Evolutionary conservation across 768 basidiomycete species (phyloP).

Genomic region (Rhodotorula babjevae): DNA sequence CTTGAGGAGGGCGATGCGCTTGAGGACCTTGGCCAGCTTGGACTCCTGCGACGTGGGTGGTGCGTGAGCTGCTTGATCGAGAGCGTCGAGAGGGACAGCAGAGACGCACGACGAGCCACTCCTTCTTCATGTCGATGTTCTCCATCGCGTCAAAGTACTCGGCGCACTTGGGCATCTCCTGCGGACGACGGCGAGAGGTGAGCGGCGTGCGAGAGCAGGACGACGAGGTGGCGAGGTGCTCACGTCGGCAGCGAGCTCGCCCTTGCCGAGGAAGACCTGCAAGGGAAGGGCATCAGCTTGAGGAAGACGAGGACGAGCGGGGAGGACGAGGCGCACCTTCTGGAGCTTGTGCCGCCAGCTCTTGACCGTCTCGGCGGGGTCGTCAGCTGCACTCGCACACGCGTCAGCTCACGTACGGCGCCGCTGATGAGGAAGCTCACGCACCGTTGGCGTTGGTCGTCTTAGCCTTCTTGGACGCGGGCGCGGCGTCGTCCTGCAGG

Average conservation of each 20-base stretch:
- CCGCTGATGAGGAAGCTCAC: too few species aligned
- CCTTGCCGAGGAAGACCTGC: slow-evolving; percentile 41
- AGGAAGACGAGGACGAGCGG: slow-evolving; percentile 34
- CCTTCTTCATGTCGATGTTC: slow-evolving; percentile 39
- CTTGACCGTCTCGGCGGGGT: slow-evolving; percentile 54
- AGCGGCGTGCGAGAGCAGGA: not conserved
- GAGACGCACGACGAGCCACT: slow-evolving; percentile 40
- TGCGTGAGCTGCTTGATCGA: not conserved
- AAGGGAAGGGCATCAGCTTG: not conserved
- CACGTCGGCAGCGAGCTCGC: slow-evolving; percentile 20
- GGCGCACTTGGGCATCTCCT: slow-evolving; percentile 42
- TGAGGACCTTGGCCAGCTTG: slow-evolving; percentile 82
- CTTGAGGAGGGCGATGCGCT: slow-evolving; percentile 61
- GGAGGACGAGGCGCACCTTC: slow-evolving; percentile 51
- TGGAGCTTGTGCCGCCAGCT: slow-evolving; percentile 91
- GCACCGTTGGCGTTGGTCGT: not conserved
- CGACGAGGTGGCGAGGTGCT: not conserved
- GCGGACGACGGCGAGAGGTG: not conserved
- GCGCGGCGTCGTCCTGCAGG: slow-evolving; percentile 46
- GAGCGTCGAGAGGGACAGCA: too few species aligned
- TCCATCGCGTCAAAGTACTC: slow-evolving; percentile 43
- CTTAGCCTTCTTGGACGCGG: slow-evolving; percentile 54
- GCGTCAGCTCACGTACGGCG: not conserved
- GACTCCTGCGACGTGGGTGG: slow-evolving; percentile 56
- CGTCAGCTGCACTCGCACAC: slow-evolving; percentile 4